phyloP scores from a whole-genome alignment of 805 yeast genomes.

The Torulaspora indica region DNA sequence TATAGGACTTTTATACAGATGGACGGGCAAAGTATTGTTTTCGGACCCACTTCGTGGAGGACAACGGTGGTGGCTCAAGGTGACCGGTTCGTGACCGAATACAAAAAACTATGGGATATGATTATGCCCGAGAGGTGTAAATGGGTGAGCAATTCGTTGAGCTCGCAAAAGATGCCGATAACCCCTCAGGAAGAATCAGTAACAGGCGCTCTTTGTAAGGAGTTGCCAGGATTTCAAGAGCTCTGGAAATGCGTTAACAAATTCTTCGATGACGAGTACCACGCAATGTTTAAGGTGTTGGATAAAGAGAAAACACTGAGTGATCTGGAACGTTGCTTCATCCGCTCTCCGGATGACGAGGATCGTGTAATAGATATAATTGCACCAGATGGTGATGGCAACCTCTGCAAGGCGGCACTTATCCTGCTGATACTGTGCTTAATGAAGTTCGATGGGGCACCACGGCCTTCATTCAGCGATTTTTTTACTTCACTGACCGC shows the following conservation, averaged over 20 bases:
- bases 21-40: conserved; percentile 15
- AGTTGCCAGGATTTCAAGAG: conserved; percentile 16
- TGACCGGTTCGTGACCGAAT: conserved; percentile 19
- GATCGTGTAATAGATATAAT: conserved; percentile 6
- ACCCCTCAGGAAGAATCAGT: conserved; percentile 2
- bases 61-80: conserved; percentile 20
- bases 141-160: conserved; percentile 13
- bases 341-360: conserved; percentile 3
- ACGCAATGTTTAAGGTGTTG: conserved; percentile 17
- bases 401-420: conserved; percentile 26
- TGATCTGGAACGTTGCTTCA: conserved; percentile 16
- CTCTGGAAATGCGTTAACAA: conserved; percentile 12
- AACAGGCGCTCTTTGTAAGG: conserved; percentile 9
- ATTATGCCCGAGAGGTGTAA: conserved; percentile 22
- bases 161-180: conserved; percentile 1
- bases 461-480: conserved; percentile 19
- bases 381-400: conserved; percentile 18
- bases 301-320: conserved; percentile 19
- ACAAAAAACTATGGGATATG: conserved; percentile 22
- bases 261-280: conserved; percentile 19
- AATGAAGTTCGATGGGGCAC: conserved; percentile 13
- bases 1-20: conserved; percentile 9
- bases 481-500: conserved; percentile 24
- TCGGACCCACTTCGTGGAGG: conserved; percentile 33
- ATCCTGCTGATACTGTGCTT: conserved; percentile 22